phyloP scores from a whole-genome alignment of 2,329 filamentous ascomycete species.

The Cladosporium sp. region DNA sequence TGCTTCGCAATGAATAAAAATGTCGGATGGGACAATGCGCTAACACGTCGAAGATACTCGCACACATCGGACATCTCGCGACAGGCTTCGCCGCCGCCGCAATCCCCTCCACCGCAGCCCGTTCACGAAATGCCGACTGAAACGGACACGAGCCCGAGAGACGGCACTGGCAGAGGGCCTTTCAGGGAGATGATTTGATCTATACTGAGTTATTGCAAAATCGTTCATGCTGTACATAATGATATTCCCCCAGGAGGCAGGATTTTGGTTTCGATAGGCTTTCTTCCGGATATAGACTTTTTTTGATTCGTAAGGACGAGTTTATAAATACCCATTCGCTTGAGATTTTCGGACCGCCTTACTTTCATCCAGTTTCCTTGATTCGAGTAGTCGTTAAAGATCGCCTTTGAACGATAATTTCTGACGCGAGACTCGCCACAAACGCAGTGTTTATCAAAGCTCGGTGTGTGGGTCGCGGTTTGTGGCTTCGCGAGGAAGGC shows the following conservation, averaged over 20 bases:
- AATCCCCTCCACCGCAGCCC: background rate
- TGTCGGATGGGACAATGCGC: too few relatives aligned
- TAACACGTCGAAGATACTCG: too few relatives aligned
- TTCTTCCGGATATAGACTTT: background rate
- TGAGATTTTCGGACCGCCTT: background rate
- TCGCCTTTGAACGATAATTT: background rate
- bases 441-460: background rate
- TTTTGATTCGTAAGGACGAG: background rate
- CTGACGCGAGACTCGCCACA: background rate
- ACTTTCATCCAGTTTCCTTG: background rate
- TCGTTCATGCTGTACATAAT: constrained; percentile 26
- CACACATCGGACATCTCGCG: constrained; percentile 6
- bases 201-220: constrained; percentile 44
- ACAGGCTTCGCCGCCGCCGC: constrained; percentile 11
- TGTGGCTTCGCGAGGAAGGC: too few relatives aligned
- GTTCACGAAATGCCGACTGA: constrained; percentile 16
- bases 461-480: background rate
- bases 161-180: background rate
- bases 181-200: constrained; percentile 10
- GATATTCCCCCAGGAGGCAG: background rate
- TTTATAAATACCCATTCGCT: background rate
- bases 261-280: background rate
- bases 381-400: background rate
- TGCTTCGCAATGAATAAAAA: too few relatives aligned
- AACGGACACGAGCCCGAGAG: background rate